These are phyloP conservation scores for Citrullus colocynthis DNA, from an alignment of 306 rosid species.

Conservation along the genomic window DNA sequence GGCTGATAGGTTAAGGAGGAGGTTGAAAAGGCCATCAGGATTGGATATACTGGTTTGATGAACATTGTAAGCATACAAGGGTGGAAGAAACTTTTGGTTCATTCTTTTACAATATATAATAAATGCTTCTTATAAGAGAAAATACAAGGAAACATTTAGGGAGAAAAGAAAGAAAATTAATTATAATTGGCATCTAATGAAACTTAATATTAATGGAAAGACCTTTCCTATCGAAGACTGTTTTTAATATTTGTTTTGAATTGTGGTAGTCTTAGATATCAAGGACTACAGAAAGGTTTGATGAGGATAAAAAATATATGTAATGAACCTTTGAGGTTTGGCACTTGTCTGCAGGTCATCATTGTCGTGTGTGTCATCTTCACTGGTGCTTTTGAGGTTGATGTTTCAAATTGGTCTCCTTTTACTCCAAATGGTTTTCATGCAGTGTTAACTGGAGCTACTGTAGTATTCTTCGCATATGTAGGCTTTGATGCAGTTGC, in stretches of 20 bases:
- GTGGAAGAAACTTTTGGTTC: not conserved
- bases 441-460: slow-evolving; percentile 77
- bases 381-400: slow-evolving; percentile 83
- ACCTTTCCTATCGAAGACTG: not conserved
- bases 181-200: not conserved
- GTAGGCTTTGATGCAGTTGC: slow-evolving; percentile 99
- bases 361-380: slow-evolving; percentile 63
- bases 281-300: not conserved
- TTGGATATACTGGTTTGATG: not conserved
- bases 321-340: not conserved
- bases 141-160: not conserved
- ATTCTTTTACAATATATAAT: not conserved
- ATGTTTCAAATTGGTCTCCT: slow-evolving; percentile 94
- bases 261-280: not conserved
- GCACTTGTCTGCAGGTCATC: slow-evolving; percentile 43
- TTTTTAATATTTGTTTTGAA: not conserved
- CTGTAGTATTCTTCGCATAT: slow-evolving; percentile 91
- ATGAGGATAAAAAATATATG: not conserved
- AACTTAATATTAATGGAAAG: not conserved
- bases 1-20: not conserved
- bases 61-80: not conserved
- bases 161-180: not conserved
- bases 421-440: slow-evolving; percentile 76
- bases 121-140: not conserved
- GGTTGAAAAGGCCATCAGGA: not conserved